Percentiles rank a stretch among this genome's conserved stretches.
phyloP scores from a whole-genome alignment of 805 yeast species.

The Candida endomychidarum region DNA sequence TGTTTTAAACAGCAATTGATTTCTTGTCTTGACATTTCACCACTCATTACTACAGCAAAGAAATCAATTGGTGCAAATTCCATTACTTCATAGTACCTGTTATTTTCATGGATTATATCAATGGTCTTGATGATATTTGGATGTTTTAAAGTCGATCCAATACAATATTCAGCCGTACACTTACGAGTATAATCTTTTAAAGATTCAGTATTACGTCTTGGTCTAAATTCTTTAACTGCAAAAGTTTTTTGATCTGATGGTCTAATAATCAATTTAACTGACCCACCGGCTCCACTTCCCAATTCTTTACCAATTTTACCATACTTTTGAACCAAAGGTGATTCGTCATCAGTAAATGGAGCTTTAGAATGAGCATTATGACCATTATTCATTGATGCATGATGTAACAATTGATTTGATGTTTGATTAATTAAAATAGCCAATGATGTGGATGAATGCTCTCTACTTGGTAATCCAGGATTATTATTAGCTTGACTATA shows the following conservation, averaged over 20 bases:
- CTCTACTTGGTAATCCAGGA: constrained; percentile 20
- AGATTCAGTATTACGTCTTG: constrained; percentile 69
- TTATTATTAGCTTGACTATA: constrained; percentile 5
- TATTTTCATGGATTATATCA: constrained; percentile 87
- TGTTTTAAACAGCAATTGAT: constrained; percentile 89
- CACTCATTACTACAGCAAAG: constrained; percentile 92
- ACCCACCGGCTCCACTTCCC: constrained; percentile 96
- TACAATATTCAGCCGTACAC: constrained; percentile 91
- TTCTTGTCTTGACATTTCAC: constrained; percentile 78
- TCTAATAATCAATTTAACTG: constrained; percentile 73
- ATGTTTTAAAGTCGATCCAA: constrained; percentile 86
- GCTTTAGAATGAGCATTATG: constrained; percentile 25
- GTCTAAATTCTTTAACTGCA: constrained; percentile 91
- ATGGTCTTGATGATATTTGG: constrained; percentile 89
- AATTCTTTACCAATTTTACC: constrained; percentile 80
- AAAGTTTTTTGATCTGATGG: constrained; percentile 66
- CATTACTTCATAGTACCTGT: constrained; percentile 86
- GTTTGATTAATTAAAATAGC: constrained; percentile 39
- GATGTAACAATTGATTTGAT: constrained; percentile 35
- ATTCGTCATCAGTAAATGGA: constrained; percentile 34
- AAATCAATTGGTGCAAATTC: constrained; percentile 92
- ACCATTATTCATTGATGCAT: constrained; percentile 37
- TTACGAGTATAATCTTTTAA: constrained; percentile 87
- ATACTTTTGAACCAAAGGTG: constrained; percentile 73
- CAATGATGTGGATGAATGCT: constrained; percentile 36